Conservation (phyloP, 2,329 filamentous ascomycete genomes). For the Bipolaris zeicola region DNA sequence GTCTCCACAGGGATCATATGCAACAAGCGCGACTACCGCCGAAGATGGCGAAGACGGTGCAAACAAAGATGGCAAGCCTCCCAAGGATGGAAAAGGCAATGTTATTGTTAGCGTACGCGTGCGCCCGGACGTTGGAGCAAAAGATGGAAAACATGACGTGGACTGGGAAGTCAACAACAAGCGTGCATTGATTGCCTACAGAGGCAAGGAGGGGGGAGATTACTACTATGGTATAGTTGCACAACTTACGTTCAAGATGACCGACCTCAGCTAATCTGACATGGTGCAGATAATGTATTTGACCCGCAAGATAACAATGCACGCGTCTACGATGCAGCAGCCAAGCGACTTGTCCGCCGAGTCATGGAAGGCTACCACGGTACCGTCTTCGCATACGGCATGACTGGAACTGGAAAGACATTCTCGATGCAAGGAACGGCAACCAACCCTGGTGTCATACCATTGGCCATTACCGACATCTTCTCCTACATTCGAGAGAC, state of each 20-base stretch:
- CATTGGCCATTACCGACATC: conserved; percentile 95
- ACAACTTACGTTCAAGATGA: conserved; percentile 18
- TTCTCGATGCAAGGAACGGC: conserved; percentile 99
- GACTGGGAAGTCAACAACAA: conserved; percentile 94
- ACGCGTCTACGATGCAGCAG: conserved; percentile 90
- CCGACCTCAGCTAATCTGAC: conserved; percentile 19
- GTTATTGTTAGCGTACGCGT: conserved; percentile 95
- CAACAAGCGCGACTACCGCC: conserved; percentile 83
- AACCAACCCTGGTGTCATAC: conserved; percentile 93
- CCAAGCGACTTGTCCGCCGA: conserved; percentile 89
- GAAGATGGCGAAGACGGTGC: conserved; percentile 76
- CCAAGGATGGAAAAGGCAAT: conserved; percentile 84
- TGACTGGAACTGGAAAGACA: conserved; percentile 98
- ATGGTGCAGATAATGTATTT: conserved; percentile 85
- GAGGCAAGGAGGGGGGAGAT: conserved; percentile 82
- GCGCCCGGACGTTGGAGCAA: conserved; percentile 76
- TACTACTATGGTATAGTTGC: conserved; percentile 80
- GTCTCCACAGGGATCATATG: conserved; percentile 90
- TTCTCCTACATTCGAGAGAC: conserved; percentile 99
- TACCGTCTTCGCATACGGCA: conserved; percentile 97
- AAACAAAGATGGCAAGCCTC: conserved; percentile 50
- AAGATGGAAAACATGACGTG: conserved; percentile 68
- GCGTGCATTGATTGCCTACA: conserved; percentile 79
- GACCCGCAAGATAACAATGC: conserved; percentile 91
- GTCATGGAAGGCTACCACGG: conserved; percentile 99